Evolutionary conservation across 805 yeast genomes (phyloP).

Genomic region (Saccharomyces eubayanus): DNA sequence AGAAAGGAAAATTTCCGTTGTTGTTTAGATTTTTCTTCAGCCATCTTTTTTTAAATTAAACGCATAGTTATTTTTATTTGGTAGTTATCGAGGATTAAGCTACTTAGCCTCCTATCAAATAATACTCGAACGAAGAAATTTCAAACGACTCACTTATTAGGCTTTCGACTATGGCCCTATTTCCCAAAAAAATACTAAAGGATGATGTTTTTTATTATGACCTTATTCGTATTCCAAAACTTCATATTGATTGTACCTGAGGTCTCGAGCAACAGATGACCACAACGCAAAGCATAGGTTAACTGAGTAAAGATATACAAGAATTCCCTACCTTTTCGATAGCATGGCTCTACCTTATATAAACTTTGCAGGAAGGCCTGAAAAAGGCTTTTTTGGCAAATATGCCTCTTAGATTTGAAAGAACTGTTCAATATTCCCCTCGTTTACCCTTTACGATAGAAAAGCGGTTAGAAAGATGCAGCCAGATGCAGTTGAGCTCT

Average conservation of each 20-base stretch:
- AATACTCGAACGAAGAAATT: neutral
- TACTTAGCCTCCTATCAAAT: too few species aligned
- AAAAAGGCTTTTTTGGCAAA: too few species aligned
- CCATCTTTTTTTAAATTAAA: too few species aligned
- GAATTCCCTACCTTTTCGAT: neutral
- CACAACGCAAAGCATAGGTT: neutral
- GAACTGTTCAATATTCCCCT: too few species aligned
- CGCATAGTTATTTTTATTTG: too few species aligned
- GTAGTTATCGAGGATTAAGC: too few species aligned
- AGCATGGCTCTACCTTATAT: neutral
- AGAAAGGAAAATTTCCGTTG: too few species aligned
- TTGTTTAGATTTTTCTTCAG: too few species aligned
- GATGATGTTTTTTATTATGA: neutral
- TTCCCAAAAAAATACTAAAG: neutral
- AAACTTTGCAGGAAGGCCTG: neutral
- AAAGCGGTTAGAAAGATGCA: neutral
- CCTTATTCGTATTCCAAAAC: neutral
- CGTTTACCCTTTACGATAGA: too few species aligned
- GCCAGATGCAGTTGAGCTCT: neutral
- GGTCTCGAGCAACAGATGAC: neutral
- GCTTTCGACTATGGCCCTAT: neutral
- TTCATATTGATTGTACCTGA: neutral
- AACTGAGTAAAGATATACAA: neutral
- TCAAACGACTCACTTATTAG: neutral
- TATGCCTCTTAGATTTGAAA: too few species aligned